phyloP scores from a whole-genome alignment of 164 flowering plant genomes.

The Euptelea pleiosperma region DNA sequence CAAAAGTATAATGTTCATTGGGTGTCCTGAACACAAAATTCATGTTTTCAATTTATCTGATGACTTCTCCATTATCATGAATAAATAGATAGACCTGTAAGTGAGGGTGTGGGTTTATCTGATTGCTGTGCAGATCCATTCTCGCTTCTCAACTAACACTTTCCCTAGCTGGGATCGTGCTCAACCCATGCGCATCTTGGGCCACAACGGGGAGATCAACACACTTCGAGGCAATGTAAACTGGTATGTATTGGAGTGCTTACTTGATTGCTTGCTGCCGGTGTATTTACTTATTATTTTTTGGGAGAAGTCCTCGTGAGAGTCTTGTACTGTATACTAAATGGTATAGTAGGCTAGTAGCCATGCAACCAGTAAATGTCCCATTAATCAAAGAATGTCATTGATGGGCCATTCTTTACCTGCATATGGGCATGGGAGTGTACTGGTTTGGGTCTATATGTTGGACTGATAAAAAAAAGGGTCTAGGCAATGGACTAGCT shows the following conservation, averaged over 20 bases:
- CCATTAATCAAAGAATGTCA: too few species aligned
- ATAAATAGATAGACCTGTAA: conserved; percentile 4
- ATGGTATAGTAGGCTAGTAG: too few species aligned
- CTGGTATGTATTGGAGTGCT: conserved; percentile 77
- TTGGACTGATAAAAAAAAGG: too few species aligned
- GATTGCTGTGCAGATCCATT: conserved; percentile 65
- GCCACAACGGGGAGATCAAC: conserved; percentile 96
- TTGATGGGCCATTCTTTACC: too few species aligned
- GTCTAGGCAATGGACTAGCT: too few species aligned
- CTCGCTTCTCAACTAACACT: conserved; percentile 96
- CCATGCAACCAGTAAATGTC: too few species aligned
- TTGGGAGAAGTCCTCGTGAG: too few species aligned
- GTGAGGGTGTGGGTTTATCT: conserved; percentile 19
- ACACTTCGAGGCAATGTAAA: conserved; percentile 96
- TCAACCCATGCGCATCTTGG: conserved; percentile 94
- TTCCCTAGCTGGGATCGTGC: conserved; percentile 99
- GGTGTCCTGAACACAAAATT: conserved; percentile 18
- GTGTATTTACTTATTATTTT: too few species aligned
- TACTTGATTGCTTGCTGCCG: neutral
- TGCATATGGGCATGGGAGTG: too few species aligned
- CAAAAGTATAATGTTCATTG: conserved; percentile 14
- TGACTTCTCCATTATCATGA: conserved; percentile 5
- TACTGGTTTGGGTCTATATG: too few species aligned
- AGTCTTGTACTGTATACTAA: too few species aligned
- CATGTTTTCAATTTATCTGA: conserved; percentile 4